Base-by-base conservation (phyloP, 176 grass and related monocot genomes). In the Triticum dicoccoides region DNA sequence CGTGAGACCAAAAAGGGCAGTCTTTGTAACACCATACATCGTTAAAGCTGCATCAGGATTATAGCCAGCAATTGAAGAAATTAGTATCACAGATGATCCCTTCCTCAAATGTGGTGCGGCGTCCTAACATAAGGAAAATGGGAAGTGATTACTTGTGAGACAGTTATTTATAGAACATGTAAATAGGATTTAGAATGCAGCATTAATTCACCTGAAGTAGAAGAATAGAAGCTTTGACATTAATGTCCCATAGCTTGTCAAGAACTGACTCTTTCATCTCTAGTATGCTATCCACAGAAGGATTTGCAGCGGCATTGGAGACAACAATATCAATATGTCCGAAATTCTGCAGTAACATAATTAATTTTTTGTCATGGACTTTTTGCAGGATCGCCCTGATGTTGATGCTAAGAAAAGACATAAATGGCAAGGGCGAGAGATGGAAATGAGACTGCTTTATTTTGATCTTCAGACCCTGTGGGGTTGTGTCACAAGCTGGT, bases 21-120 rank as follows among this genome's bases (percentile, higher is more conserved):
- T 98, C 82, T 98, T 98, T 84, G 96, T 98, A 78, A 98, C 96
- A 69, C 90, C 96, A 77, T 98, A 98, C 96, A 98, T 98, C 29
- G 84, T 37, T 87, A 98, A 78, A 34, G 86, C 77, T 79, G 80
- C 47, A 34, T 86, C 74, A 37, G 93, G 93, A 88, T 91, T 95
- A 86, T 98, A 98, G 82, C 93, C 93, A 69, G 82, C 34, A 88
- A 98, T 84, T 68, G 96, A 98, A 65, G 96, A 98, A 81, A 98
- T 88, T 84, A 98, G 58, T 84, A 95, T 98, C 70, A 98, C 90
- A 42, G 96, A 98, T 30, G 96, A 98, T 25, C 93, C 96, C 63
- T 92, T 96, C 4, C 76, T 85, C 72, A 98, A 92, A 52, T 89
- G 65, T 66, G 91, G 77, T 29, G 84, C 86, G 73, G 94, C 88